These are phyloP conservation scores for Paracamarosporium sp. DNA, from an alignment of 2,329 filamentous ascomycete genomes.

Conservation along the genomic window DNA sequence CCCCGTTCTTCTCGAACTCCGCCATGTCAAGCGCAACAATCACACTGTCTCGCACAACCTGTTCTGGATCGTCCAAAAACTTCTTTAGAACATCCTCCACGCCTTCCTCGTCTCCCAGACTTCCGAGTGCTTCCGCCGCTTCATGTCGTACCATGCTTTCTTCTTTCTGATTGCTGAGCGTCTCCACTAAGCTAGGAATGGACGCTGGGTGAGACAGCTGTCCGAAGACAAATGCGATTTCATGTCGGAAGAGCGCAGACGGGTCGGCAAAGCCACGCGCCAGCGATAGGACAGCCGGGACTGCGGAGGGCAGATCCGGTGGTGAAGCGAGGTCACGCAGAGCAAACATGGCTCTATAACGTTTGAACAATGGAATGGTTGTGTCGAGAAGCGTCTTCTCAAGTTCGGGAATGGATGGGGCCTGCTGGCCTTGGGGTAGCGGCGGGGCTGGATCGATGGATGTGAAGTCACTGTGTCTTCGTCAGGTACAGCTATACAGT, in stretches of 20 bases:
- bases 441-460: constrained; percentile 96
- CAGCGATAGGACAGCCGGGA: constrained; percentile 84
- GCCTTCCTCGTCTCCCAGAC: constrained; percentile 89
- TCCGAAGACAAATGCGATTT: constrained; percentile 97
- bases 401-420: constrained; percentile 74
- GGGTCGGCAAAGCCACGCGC: constrained; percentile 84
- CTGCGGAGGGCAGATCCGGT: constrained; percentile 85
- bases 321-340: constrained; percentile 94
- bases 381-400: constrained; percentile 81
- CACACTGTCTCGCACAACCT: constrained; percentile 92
- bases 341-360: constrained; percentile 98
- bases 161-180: constrained; percentile 80
- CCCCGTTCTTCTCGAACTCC: constrained; percentile 88
- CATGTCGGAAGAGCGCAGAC: constrained; percentile 94
- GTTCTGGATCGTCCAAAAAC: constrained; percentile 89
- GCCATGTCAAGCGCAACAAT: constrained; percentile 98
- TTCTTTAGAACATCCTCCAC: constrained; percentile 84
- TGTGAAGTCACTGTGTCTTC: constrained; percentile 78
- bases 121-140: constrained; percentile 93
- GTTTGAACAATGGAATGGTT: constrained; percentile 79
- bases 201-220: constrained; percentile 96
- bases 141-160: constrained; percentile 97
- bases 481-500: constrained; percentile 18
- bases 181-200: constrained; percentile 83
- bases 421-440: constrained; percentile 70